Evolutionary conservation across 768 basidiomycete genomes (phyloP), one percentile per base, ranked within the genome.

Genomic region (Russula sp.): DNA sequence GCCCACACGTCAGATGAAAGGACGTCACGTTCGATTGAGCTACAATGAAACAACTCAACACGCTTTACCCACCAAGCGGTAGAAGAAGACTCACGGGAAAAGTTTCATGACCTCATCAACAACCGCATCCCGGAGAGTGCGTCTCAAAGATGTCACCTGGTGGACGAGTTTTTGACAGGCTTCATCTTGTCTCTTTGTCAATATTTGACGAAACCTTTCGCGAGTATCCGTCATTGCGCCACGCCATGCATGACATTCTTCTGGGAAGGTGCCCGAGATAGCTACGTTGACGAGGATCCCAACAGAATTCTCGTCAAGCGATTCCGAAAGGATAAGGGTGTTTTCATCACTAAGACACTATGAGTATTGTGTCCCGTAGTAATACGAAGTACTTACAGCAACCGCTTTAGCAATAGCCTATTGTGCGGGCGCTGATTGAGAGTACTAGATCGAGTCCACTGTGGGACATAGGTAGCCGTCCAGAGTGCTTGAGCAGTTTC

Each of bases 401-500:
- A 32, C 20, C 39, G 35, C 11, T 38, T 39, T 1, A 60, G 36
- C 6, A 5, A 14, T 39, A 60, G 1, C 13, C 2, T 2, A 6
- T 7, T 36, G 13, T n/a, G 38, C 4, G 32, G 1, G 47, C 2
- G 25, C 16, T 25, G 22, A 39, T 41, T 0, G 18, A 41, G 29
- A n/a, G 47, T 0, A 0, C 8, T 35, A n/a, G 41, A 32, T 29
- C 5, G 48, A 18, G n/a, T 45, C 1, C 2, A 2, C 8, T 8
- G 48, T 1, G 48, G 56, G 10, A 65, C 7, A 39, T 60, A 63
- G 5, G 39, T n/a, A 0, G 34, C 39, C 0, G 63, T 63, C n/a
- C 69, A 35, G 32, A 70, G 34, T 4, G 58, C 69, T 48, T 70
- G 69, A 29, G 41, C 14, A 2, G 56, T 59, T 51, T 70, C 69